Conservation (phyloP, 2,329 filamentous ascomycete species). For the Colletotrichum lupini region DNA sequence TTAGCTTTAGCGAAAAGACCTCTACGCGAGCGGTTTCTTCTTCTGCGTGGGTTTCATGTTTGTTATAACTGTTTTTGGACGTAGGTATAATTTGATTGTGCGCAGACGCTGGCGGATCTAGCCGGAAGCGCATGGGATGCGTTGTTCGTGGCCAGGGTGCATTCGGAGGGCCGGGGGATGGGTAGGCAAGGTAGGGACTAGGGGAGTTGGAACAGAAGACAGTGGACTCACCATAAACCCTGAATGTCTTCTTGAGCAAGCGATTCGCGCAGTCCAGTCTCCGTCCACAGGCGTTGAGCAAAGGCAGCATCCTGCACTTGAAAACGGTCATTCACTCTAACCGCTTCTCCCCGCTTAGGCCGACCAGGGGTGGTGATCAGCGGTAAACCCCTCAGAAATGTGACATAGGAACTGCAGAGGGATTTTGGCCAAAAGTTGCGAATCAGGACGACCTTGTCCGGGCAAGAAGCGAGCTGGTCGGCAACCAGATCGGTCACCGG, state of each 20-base stretch:
- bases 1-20: neutral
- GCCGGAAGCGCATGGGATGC: constrained; percentile 28
- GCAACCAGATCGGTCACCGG: constrained; percentile 73
- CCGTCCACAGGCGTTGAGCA: constrained; percentile 79
- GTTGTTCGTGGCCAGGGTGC: constrained; percentile 11
- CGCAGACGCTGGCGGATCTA: constrained; percentile 15
- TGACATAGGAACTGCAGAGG: constrained; percentile 80
- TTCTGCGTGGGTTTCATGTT: constrained; percentile 17
- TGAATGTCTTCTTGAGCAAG: constrained; percentile 53
- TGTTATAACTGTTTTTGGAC: constrained; percentile 2
- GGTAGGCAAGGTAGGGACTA: neutral
- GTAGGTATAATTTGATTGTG: neutral
- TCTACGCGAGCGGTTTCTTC: constrained; percentile 11
- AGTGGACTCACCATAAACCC: constrained; percentile 56
- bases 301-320: constrained; percentile 83
- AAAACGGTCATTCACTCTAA: constrained; percentile 89
- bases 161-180: neutral
- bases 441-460: constrained; percentile 78
- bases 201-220: neutral
- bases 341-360: constrained; percentile 83
- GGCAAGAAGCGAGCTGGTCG: constrained; percentile 58
- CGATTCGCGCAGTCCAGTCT: constrained; percentile 78
- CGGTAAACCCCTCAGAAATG: constrained; percentile 76
- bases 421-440: constrained; percentile 79
- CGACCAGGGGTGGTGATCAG: constrained; percentile 81